A percentile compares a stretch with the other conserved stretches of the same genome.
Conservation (phyloP, 1,139 yeast genomes). For the Sugiyamaella sp. region DNA sequence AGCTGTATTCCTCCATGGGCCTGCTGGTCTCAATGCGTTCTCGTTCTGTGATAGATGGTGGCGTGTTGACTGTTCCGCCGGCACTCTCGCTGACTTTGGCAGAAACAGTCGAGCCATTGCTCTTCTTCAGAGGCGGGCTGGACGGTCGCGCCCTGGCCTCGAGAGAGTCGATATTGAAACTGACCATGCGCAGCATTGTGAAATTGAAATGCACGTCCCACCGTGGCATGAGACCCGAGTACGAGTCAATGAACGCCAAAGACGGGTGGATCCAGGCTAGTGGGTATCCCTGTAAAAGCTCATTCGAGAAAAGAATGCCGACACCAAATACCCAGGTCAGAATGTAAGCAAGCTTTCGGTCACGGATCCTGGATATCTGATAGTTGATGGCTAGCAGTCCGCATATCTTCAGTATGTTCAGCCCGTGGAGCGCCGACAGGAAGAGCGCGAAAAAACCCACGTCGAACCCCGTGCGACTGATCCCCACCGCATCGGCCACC, state of each 20-base stretch:
- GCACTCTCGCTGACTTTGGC: background rate
- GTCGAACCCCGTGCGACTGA: slow-evolving; percentile 62
- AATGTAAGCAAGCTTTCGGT: slow-evolving; percentile 32
- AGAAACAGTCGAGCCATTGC: background rate
- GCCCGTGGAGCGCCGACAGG: slow-evolving; percentile 78
- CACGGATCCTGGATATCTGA: slow-evolving; percentile 51
- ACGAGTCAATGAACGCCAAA: slow-evolving; percentile 52
- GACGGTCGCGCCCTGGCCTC: slow-evolving; percentile 28
- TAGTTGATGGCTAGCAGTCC: slow-evolving; percentile 61
- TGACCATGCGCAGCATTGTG: slow-evolving; percentile 78
- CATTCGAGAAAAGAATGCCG: slow-evolving; percentile 74
- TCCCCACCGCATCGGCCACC: slow-evolving; percentile 21
- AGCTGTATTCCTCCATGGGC: slow-evolving; percentile 58
- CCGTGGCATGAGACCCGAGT: slow-evolving; percentile 70
- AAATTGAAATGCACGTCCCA: slow-evolving; percentile 98
- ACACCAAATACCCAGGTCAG: slow-evolving; percentile 79
- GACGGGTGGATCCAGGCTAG: slow-evolving; percentile 46
- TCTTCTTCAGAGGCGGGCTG: slow-evolving; percentile 17
- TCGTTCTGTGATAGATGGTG: slow-evolving; percentile 53
- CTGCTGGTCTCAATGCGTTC: slow-evolving; percentile 70
- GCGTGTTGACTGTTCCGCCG: background rate
- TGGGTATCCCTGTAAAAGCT: slow-evolving; percentile 58
- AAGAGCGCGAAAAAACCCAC: slow-evolving; percentile 69
- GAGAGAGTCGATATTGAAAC: slow-evolving; percentile 75
- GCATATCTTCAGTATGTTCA: slow-evolving; percentile 63